phyloP scores from a whole-genome alignment of 306 rosid genomes.

The Castanopsis chinensis region DNA sequence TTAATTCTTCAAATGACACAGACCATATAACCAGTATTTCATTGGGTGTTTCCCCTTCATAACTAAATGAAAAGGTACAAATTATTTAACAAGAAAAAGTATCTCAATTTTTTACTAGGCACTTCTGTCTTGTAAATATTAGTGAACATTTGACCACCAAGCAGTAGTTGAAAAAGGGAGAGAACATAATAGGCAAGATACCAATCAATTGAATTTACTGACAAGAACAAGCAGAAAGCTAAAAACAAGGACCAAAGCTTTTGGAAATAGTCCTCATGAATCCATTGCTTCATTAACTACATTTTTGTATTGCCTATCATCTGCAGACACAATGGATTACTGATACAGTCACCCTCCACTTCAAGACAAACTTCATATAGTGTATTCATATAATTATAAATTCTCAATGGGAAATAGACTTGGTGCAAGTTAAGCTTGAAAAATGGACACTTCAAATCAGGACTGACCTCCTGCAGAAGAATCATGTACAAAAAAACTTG shows the following conservation, averaged over 20 bases:
- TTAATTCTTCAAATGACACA: not conserved
- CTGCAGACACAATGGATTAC: conserved; percentile 4
- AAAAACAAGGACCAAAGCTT: not conserved
- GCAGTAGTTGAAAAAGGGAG: conserved; percentile 5
- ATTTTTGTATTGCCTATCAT: not conserved
- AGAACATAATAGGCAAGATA: not conserved
- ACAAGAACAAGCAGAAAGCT: conserved; percentile 14
- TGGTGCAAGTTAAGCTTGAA: not conserved
- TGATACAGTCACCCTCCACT: not conserved
- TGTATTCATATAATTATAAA: not conserved
- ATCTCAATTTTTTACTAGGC: not conserved
- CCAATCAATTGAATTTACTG: conserved; percentile 2
- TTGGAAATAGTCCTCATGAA: conserved; percentile 16
- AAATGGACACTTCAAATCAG: not conserved
- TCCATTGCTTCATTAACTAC: conserved; percentile 1
- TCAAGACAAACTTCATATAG: not conserved
- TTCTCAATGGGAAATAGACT: not conserved
- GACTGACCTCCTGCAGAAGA: conserved; percentile 30
- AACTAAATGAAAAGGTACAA: not conserved
- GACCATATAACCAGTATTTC: not conserved
- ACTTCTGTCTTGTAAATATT: not conserved
- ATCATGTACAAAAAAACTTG: conserved; percentile 79
- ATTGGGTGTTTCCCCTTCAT: not conserved
- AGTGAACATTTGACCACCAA: not conserved
- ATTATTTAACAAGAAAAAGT: not conserved